These are phyloP conservation scores for Aphanomyces cochlioides DNA, from an alignment of 352 stramenopile species.

Conservation along the genomic window DNA sequence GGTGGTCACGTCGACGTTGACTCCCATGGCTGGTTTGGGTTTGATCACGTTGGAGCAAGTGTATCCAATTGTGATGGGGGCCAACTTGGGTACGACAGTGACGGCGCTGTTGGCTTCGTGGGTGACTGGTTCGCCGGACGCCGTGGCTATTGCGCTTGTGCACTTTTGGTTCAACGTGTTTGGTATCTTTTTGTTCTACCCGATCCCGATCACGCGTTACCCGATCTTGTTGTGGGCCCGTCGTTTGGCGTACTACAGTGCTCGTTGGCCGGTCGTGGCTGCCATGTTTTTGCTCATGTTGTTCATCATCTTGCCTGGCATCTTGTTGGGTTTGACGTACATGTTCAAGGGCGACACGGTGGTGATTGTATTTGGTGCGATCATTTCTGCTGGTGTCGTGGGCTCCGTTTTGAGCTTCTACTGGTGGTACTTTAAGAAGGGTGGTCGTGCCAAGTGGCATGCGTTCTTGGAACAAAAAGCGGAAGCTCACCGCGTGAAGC, in stretches of 20 bases:
- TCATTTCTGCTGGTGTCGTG: constrained; percentile 36
- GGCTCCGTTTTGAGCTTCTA: constrained; percentile 15
- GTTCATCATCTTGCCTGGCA: constrained; percentile 48
- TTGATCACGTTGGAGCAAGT: constrained; percentile 87
- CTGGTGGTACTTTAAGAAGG: constrained; percentile 46
- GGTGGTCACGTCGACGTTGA: too few relatives aligned
- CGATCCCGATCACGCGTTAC: constrained; percentile 78
- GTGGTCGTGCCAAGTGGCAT: constrained; percentile 33
- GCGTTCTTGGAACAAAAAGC: constrained; percentile 23
- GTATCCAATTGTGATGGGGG: constrained; percentile 86
- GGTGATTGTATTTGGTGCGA: constrained; percentile 39
- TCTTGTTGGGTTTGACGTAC: constrained; percentile 50
- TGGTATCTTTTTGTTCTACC: constrained; percentile 89
- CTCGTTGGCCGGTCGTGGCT: constrained; percentile 51
- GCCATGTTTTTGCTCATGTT: constrained; percentile 48
- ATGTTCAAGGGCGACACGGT: constrained; percentile 46
- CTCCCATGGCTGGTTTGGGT: constrained; percentile 80
- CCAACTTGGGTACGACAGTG: constrained; percentile 89
- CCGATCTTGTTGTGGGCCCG: constrained; percentile 71
- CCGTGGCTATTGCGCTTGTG: constrained; percentile 84
- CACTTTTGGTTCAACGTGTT: constrained; percentile 93
- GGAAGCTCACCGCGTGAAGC: not conserved
- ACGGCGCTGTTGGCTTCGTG: constrained; percentile 84
- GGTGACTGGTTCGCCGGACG: constrained; percentile 70
- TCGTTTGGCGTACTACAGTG: constrained; percentile 61